phyloP scores from a whole-genome alignment of 139 green algal genomes.

The Mychonastes homosphaera region DNA sequence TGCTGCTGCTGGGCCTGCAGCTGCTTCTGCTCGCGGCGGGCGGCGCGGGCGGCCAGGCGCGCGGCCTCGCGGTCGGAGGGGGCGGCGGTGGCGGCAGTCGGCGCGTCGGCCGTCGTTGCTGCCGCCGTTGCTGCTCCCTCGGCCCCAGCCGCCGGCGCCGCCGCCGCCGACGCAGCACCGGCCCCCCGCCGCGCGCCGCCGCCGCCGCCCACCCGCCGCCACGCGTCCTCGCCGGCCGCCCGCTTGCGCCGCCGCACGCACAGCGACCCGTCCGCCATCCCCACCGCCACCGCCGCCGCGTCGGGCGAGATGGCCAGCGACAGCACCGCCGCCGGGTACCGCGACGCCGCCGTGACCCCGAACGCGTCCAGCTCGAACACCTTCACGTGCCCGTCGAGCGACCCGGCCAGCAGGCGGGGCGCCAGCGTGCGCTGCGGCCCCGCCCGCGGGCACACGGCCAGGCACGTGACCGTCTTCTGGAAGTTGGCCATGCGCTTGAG shows the following conservation, averaged over 20 bases:
- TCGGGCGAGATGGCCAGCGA: conserved; percentile 61
- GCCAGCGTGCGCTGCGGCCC: conserved; percentile 38
- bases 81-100: background rate
- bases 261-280: conserved; percentile 72
- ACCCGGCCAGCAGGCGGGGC: conserved; percentile 75
- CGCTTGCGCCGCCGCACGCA: no score
- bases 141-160: background rate
- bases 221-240: conserved; percentile 36
- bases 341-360: conserved; percentile 57
- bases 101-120: background rate
- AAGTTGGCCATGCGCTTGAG: conserved; percentile 67
- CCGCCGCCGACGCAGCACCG: conserved; percentile 1
- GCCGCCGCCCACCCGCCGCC: background rate
- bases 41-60: no score
- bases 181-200: background rate
- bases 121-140: background rate
- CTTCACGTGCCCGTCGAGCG: conserved; percentile 90
- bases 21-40: no score
- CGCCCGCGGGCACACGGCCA: conserved; percentile 41
- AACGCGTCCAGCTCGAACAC: conserved; percentile 79
- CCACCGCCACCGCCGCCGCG: conserved; percentile 67
- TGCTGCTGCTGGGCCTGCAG: no score
- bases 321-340: conserved; percentile 70
- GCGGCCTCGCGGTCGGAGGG: background rate
- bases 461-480: conserved; percentile 89